Conservation (phyloP, 306 rosid species). For the Fragaria ananassa region DNA sequence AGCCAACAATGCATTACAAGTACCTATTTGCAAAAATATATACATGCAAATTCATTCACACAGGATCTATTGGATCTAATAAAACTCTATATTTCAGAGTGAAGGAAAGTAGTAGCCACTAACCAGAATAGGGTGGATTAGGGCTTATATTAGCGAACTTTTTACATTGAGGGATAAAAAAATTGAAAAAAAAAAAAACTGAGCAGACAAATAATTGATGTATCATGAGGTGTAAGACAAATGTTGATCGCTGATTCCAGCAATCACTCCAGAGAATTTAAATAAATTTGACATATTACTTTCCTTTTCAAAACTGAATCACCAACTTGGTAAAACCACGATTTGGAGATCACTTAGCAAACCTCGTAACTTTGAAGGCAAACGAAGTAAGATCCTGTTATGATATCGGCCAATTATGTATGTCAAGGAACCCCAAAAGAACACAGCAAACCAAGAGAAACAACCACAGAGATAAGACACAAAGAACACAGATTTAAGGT, state of each 20-base stretch:
- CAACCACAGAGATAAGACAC: too few species aligned
- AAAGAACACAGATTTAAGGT: too few species aligned
- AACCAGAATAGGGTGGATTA: neutral
- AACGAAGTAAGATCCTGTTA: neutral
- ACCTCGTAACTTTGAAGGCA: neutral
- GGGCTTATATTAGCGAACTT: neutral
- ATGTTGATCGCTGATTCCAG: neutral
- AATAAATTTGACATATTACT: neutral
- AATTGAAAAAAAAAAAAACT: neutral
- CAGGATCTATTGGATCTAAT: too few species aligned
- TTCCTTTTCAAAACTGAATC: neutral
- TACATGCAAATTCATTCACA: constrained; percentile 10
- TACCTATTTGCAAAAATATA: neutral
- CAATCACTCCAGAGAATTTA: neutral
- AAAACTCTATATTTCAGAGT: neutral
- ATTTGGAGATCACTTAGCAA: neutral
- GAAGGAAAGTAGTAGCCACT: neutral
- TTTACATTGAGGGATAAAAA: neutral
- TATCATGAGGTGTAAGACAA: neutral
- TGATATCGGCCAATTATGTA: too few species aligned
- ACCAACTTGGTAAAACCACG: neutral
- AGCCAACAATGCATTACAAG: neutral
- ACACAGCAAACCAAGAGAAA: too few species aligned
- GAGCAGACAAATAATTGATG: neutral
- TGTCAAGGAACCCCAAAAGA: too few species aligned